Base-by-base conservation (phyloP, 2,329 filamentous ascomycete species). In the Cladosporium sp. region DNA sequence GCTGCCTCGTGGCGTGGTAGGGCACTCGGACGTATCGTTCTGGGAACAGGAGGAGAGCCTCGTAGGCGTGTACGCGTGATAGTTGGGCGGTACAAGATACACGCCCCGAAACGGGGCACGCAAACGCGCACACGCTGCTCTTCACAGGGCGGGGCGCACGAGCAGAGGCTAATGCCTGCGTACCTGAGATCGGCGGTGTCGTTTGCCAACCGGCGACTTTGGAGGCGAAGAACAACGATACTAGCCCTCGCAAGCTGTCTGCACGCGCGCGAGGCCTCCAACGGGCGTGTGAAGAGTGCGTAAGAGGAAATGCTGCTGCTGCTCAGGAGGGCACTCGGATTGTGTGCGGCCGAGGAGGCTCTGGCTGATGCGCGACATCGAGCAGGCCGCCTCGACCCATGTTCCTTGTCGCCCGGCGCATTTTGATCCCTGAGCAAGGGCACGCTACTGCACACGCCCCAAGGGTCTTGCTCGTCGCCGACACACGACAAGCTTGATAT, bases 381-480 rank as follows among this genome's bases (percentile, higher is more conserved):
- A 25, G 25, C 40, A 45, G n/a, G 25, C 39, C 39, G 3, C 28
- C 50, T 37, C n/a, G n/a, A 36, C n/a, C 47, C 47, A 14, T 34
- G 47, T 20, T 50, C 47, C 47, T 22, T 50, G 47, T 50, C 52
- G 52, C 52, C 39, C 30, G 17, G 39, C 43, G 52, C 52, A 55
- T 30, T 25, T 28, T 30, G 39, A 43, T 36, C 40, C 40, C 40
- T 43, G 51, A 34, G 39, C 50, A 40, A 42, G 19, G 30, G 52
- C 39, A 45, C 52, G 40, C 52, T 55, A 20, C 28, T 19, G 28
- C 22, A 30, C 25, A 28, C 43, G 30, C 43, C 5, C 40, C 39
- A 43, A 25, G 40, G 52, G 28, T 45, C 39, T 36, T 22, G 39
- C 28, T 50, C 19, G 51, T n/a, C 28, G 28, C 17, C 30, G 39